Base-by-base conservation (phyloP, 1,284 basidiomycete species). In the Leccinum colubrinum region DNA sequence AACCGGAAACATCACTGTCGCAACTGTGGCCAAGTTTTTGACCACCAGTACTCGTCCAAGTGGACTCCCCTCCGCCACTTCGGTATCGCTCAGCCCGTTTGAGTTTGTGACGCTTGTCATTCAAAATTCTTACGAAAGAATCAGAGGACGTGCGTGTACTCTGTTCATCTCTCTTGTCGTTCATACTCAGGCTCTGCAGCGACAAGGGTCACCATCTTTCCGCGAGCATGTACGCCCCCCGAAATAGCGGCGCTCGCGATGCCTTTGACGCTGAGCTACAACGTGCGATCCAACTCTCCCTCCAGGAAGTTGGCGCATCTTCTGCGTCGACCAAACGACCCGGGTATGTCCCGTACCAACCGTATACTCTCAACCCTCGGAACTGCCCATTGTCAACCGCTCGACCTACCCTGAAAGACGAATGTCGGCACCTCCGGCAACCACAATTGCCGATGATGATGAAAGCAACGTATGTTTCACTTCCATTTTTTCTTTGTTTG, bases 1-100 rank as follows among this genome's bases (percentile, higher is more conserved):
- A 98, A 98, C 73, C 87, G 97, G 62, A 98, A 98, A 74, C 97
- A 99, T 73, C 97, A 99, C 74, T 99, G 97, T 75, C 87, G 97
- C 7, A 98, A 98, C 76, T 99, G 97, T 76, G 97, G 97, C 8
- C 89, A 93, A 70, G 94, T 99, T 17, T 99, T 98, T 72, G 96
- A 98, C 77, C 94, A 97, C 64, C 84, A 88, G 59, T 99, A 97
- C 76, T 96, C 95, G 1, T 89, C 91, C 43, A 93, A 95, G 76
- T 82, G 83, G 2, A 86, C 95, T 77, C 79, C 94, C 0, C 80
- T 99, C 12, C 96, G 97, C 1, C 93, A 96, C 75, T 98, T 94
- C 71, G 97, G 97, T 11, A 96, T 99, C 69, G 83, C 88, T 3
- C 92, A 98, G 72, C 89, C 93, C 59, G 97, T 99, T 3, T 83